Base-by-base conservation (phyloP, 2,329 filamentous ascomycete genomes). In the Keithomyces neogunnii region DNA sequence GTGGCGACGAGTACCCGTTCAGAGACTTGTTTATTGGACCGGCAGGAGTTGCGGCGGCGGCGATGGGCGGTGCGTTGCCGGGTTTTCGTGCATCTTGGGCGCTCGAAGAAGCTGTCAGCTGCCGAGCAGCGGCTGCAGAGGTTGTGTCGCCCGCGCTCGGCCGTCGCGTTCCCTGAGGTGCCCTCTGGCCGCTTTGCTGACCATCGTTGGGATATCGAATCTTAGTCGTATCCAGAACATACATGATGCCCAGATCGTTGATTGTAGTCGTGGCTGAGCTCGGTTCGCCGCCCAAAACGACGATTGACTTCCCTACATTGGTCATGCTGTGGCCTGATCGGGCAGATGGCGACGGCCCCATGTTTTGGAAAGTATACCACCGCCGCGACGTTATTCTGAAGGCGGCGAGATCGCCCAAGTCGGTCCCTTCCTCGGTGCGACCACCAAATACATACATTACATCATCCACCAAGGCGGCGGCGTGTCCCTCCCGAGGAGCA, bases 351-450 rank as follows among this genome's bases (percentile, higher is more conserved):
- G 91, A 95, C 3, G 91, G 91, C 0, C 93, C 93, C 93, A 99
- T 99, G 64, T 99, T 99, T 64, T 99, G 93, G 70, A 99, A 99
- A 36, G 93, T 99, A 67, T 97, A 99, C 93, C 93, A 99, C 53
- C 93, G 82, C 57, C 89, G 84, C 9, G 90, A 90, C 1, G 86
- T 82, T 53, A 83, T 82, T 49, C 78, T 71, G 60, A 83, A 83
- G 1, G 93, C 93, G 2, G 93, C 92, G 43, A 99, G 76, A 67
- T 99, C 93, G 35, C 92, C 93, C 3, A 99, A 74, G 65, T 99
- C 93, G 31, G 85, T 82, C 1, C 93, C 93, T 59, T 97, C 91
- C 63, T 96, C 89, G 0, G 90, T 96, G 53, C 93, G 86, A 44
- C 93, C 93, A 59, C 95, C 95, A 67, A 99, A 99, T 55, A 99